A percentile compares a stretch with the other conserved stretches of the same genome.
Evolutionary conservation across 176 grass and related monocot genomes (phyloP).

Genomic region (Ensete ventricosum): DNA sequence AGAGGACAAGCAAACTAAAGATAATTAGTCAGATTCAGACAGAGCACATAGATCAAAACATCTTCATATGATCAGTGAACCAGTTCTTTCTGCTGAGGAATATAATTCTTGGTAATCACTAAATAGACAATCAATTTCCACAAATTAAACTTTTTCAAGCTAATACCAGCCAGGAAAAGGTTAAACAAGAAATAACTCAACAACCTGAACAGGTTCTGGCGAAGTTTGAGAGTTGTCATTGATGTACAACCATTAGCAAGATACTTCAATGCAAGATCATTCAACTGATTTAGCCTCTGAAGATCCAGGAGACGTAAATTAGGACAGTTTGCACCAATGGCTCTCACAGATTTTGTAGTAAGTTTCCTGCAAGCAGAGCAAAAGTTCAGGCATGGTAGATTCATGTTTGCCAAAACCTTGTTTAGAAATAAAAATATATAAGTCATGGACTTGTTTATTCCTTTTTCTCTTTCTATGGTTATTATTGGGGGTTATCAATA

Average conservation of each 20-base stretch:
- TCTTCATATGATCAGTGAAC: too few relatives aligned
- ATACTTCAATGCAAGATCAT: constrained; percentile 3
- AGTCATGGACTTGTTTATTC: not conserved
- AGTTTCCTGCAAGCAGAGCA: constrained; percentile 2
- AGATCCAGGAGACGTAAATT: not conserved
- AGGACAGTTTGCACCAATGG: not conserved
- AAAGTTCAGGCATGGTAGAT: not conserved
- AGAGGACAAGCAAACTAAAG: too few relatives aligned
- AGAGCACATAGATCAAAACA: too few relatives aligned
- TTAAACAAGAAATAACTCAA: not conserved
- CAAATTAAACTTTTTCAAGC: not conserved
- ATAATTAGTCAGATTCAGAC: too few relatives aligned
- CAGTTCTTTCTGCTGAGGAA: too few relatives aligned
- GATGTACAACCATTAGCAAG: constrained; percentile 7
- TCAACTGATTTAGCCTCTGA: not conserved
- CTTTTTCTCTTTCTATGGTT: not conserved
- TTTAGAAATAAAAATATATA: not conserved
- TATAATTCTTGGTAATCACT: too few relatives aligned
- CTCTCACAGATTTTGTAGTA: not conserved
- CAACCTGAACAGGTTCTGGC: constrained; percentile 3
- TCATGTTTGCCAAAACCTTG: not conserved
- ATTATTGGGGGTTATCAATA: not conserved
- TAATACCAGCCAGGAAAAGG: not conserved
- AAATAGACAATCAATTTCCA: not conserved
- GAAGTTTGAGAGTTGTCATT: constrained; percentile 1